Conservation (phyloP, 2,329 filamentous ascomycete species). For the Huntiella savannae region DNA sequence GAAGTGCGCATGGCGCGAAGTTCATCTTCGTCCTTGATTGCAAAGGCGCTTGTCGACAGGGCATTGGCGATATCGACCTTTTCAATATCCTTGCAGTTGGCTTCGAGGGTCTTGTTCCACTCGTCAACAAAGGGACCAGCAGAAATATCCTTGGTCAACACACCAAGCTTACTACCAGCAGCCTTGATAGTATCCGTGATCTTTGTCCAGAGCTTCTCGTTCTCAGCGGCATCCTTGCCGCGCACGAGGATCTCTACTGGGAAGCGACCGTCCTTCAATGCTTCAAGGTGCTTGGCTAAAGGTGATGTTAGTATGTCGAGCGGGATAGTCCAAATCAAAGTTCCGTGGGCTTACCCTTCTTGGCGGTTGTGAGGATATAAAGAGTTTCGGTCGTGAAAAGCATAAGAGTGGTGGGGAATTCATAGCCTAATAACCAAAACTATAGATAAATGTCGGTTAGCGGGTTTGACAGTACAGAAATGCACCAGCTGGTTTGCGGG, state of each 20-base stretch:
- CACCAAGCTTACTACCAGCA: conserved; percentile 79
- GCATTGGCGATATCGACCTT: conserved; percentile 72
- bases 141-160: conserved; percentile 67
- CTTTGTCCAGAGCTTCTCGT: conserved; percentile 74
- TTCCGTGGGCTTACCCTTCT: conserved; percentile 56
- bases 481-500: background rate
- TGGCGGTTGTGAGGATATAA: conserved; percentile 86
- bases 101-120: conserved; percentile 70
- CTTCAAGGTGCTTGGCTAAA: conserved; percentile 77
- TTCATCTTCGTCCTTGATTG: conserved; percentile 88
- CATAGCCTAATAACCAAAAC: conserved; percentile 98
- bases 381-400: conserved; percentile 74
- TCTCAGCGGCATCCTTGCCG: conserved; percentile 79
- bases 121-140: conserved; percentile 84
- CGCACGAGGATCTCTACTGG: conserved; percentile 82
- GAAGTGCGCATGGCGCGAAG: conserved; percentile 86
- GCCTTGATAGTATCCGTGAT: conserved; percentile 73
- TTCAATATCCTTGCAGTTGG: conserved; percentile 68
- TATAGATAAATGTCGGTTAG: conserved; percentile 21
- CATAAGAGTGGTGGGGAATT: conserved; percentile 91
- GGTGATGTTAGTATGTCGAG: background rate
- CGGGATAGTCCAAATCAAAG: background rate
- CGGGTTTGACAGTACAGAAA: background rate
- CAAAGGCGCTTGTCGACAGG: conserved; percentile 66
- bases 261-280: conserved; percentile 78